Base-by-base conservation (phyloP, 345 rosid species). In the Eucalyptus brandiana region DNA sequence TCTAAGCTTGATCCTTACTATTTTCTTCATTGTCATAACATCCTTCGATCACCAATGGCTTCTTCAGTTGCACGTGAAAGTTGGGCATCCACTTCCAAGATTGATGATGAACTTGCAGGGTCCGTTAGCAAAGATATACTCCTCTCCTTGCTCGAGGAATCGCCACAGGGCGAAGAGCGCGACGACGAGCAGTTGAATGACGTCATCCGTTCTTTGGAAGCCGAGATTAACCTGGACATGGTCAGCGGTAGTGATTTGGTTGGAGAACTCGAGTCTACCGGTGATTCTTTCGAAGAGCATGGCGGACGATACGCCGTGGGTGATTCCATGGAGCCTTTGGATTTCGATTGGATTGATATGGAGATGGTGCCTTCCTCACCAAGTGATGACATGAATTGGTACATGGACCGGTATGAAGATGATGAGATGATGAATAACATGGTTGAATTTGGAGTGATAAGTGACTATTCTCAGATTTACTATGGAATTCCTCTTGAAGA, bases 331-430 rank as follows among this genome's bases (percentile, higher is more conserved):
- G 87, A 37, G 45, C 50, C 72, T 48, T 45, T 12, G 87, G 89
- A 65, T 53, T 91, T 89, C 60, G 87, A 80, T 42, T 89, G 90
- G 93, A 69, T 44, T 13, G 90, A 89, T 34, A 91, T 92, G 86
- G 88, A 88, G 42, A 90, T 89, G 72, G 88, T 89, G 88, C 67
- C 92, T 89, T 92, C 92, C 19, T 90, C 90, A 3, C 92, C 92
- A 40, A 91, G 90, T 42, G 93, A 92, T 90, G 95, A 89, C 89
- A 90, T 92, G 93, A 93, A 92, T 45, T 95, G 96, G 96, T 91
- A 89, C 87, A 87, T 89, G 81, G 93, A 93, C 9, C 91, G 87
- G 56, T 89, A 34, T 16, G 89, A 30, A 81, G 89, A 88, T 76
- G 87, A 87, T 50, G 85, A 23, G 30, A 76, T 76, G 15, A 90